Evolutionary conservation across 768 basidiomycete genomes (phyloP).

Genomic region (Mycena venus): DNA sequence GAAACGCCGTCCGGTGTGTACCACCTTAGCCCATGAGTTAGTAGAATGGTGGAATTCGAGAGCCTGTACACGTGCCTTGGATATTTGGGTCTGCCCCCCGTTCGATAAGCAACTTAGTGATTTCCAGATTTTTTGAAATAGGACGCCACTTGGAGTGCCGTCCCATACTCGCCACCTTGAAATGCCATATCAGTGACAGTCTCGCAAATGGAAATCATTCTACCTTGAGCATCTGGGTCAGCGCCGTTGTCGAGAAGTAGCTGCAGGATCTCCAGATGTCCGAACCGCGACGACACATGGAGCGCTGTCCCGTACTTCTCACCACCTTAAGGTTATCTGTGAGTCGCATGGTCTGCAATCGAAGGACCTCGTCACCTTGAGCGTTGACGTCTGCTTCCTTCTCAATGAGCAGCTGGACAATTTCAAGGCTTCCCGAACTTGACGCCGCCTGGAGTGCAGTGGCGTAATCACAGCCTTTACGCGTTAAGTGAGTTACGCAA

Average conservation of each 20-base stretch:
- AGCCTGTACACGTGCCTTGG: neutral
- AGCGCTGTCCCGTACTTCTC: neutral
- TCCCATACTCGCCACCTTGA: neutral
- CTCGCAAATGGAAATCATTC: neutral
- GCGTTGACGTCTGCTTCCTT: neutral
- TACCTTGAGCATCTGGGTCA: neutral
- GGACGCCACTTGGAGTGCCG: neutral
- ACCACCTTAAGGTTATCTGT: neutral
- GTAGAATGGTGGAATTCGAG: neutral
- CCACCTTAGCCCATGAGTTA: neutral
- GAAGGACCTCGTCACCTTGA: neutral
- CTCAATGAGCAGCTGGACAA: neutral
- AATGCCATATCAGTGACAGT: neutral
- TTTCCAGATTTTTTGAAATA: neutral
- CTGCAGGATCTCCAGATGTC: neutral
- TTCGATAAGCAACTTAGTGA: neutral
- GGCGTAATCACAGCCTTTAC: neutral
- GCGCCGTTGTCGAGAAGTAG: neutral
- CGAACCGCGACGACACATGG: neutral
- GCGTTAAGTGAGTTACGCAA: neutral
- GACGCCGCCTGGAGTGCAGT: neutral
- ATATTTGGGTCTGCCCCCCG: neutral
- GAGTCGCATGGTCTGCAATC: neutral
- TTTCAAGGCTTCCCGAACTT: neutral
- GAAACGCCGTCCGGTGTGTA: neutral